Base-by-base conservation (phyloP, 139 green algal species). In the Chlorella sp. region DNA sequence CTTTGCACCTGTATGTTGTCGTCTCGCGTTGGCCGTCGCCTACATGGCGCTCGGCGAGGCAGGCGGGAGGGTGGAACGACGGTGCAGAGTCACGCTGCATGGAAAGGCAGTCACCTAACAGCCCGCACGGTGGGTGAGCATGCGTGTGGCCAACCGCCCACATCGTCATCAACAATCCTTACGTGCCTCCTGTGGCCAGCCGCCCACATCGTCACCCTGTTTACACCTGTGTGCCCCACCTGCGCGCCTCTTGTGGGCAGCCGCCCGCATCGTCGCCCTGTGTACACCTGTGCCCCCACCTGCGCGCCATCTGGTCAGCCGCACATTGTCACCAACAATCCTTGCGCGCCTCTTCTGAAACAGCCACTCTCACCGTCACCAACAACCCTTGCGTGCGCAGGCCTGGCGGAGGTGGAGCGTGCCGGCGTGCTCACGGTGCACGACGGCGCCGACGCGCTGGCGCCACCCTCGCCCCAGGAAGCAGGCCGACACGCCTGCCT, bases 1-100 rank as follows among this genome's bases (percentile, higher is more conserved):
- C 23, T 26, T 2, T 22, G 27, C 31, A 49, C 10, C 0, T 23
- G 72, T 81, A 75, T 72, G 27, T 75, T 80, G 72, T 77, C 75
- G n/a, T 76, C 42, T 10, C 42, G 10, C 42, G 17, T 55, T 10
- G 42, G 10, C 17, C 10, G 42, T 55, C 17, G 42, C 42, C 42
- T n/a, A 55, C 42, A 55, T 55, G 42, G 10, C 10, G 10, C 42
- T 55, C 10, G 42, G 10, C 42, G 10, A 55, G 42, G 10, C 10
- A 55, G 17, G 17, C 10, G 42, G 42, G 17, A 26, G 42, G 10
- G 17, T 10, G 10, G 10, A 55, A 17, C 42, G 42, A 17, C 10
- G 42, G 42, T 10, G 10, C 10, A 17, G 42, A 55, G 42, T 17
- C 42, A 17, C 10, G 42, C 42, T 17, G n/a, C n/a, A n/a, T n/a